Base-by-base conservation (phyloP, 2,329 filamentous ascomycete genomes). In the Sclerotinia subarctica region DNA sequence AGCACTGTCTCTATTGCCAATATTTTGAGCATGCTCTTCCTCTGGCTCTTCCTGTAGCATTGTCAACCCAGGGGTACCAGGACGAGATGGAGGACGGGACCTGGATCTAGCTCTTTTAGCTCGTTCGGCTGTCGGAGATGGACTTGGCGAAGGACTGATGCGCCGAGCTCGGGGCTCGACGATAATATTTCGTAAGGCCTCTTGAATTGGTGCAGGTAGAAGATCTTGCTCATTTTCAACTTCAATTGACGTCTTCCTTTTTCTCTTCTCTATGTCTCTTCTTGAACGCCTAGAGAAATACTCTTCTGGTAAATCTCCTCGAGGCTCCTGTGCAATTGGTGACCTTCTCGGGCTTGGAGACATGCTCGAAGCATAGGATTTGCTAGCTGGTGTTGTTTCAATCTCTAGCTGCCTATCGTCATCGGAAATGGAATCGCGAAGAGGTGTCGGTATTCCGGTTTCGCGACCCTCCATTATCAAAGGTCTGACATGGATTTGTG, bases 1-100 rank as follows among this genome's bases (percentile, higher is more conserved):
- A 0, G 81, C 83, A 70, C 83, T 85, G 71, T 86, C 84, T 53
- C 84, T 78, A 72, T 82, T 83, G 46, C 69, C 54, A 21, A 46
- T 38, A 51, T 68, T 49, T n/a, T 69, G 56, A 54, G 57, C 13
- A 35, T 69, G 70, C 35, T 44, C 46, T 24, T 68, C 58, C 59
- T 74, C 70, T 11, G 64, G 19, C 32, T 75, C 72, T 42, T 77
- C 76, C 68, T 64, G 69, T 19, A 77, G 71, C 66, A 74, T 67
- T 68, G 73, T 74, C 44, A 77, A 68, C 42, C 71, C 59, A 19
- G 72, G 73, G 21, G 76, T 69, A 38, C 73, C 68, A 29, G 69
- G 69, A 32, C 64, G 71, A 49, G 67, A 60, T 67, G 57, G 57
- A 17, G 65, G 59, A 54, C 65, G 56, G 26, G 65, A 52, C 38